Evolutionary conservation across 768 basidiomycete genomes (phyloP).

Genomic region (Suillus ampliporus): DNA sequence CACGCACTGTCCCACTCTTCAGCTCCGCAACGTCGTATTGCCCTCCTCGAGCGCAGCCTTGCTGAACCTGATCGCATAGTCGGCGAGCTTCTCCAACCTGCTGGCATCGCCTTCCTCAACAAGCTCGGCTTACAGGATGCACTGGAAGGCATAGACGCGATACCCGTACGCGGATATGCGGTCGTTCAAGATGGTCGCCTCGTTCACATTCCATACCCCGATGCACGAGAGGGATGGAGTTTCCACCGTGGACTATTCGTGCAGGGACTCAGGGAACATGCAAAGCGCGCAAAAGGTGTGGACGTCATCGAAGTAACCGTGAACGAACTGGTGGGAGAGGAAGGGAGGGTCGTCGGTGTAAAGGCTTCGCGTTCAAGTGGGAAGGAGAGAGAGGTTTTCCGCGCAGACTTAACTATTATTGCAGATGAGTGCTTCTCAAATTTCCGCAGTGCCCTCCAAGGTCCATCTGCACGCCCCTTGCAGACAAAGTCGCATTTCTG

Average conservation of each 20-base stretch:
- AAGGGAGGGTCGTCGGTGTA: slow-evolving; percentile 68
- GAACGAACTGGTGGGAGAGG: slow-evolving; percentile 70
- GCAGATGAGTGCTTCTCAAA: slow-evolving; percentile 97
- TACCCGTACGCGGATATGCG: slow-evolving; percentile 85
- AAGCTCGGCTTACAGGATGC: slow-evolving; percentile 75
- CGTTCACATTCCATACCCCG: slow-evolving; percentile 91
- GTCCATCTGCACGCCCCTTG: slow-evolving; percentile 52
- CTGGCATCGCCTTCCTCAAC: slow-evolving; percentile 77
- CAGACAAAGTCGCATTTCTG: slow-evolving; percentile 79
- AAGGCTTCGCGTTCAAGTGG: slow-evolving; percentile 50
- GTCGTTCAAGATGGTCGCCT: slow-evolving; percentile 63
- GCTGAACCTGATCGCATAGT: slow-evolving; percentile 96
- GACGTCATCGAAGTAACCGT: slow-evolving; percentile 88
- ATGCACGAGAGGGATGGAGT: slow-evolving; percentile 69
- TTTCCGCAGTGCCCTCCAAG: slow-evolving; percentile 75
- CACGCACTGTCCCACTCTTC: slow-evolving; percentile 75
- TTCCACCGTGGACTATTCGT: slow-evolving; percentile 97
- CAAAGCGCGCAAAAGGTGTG: slow-evolving; percentile 63
- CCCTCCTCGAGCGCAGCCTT: slow-evolving; percentile 89
- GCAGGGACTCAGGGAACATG: slow-evolving; percentile 73
- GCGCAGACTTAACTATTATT: slow-evolving; percentile 81
- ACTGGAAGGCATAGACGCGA: slow-evolving; percentile 85
- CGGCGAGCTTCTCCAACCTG: slow-evolving; percentile 95
- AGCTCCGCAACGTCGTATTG: slow-evolving; percentile 58
- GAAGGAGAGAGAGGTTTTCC: slow-evolving; percentile 57